A percentile compares a stretch with the other conserved stretches of the same genome.
Conservation (phyloP, 2,329 filamentous ascomycete genomes). For the Trichoderma gracile region DNA sequence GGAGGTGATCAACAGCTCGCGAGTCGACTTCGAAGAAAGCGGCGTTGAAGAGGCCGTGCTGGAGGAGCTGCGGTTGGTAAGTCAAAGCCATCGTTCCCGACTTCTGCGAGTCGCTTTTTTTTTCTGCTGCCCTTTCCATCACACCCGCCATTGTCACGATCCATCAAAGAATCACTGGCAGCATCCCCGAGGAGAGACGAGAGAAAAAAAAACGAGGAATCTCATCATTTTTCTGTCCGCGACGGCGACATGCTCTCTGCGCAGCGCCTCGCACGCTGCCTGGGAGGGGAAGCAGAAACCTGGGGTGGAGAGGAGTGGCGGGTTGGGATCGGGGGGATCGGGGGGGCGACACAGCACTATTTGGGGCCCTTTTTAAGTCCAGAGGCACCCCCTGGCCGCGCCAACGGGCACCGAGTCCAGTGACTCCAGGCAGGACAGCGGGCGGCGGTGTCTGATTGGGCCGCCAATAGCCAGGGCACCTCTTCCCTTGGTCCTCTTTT, state of each 20-base stretch:
- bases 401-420: conserved; percentile 6
- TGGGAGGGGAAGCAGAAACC: conserved; percentile 40
- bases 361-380: conserved; percentile 59
- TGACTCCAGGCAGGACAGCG: conserved; percentile 20
- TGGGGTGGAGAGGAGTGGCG: conserved; percentile 30
- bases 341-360: conserved; percentile 52
- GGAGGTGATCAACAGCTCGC: conserved; percentile 88
- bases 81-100: conserved; percentile 35
- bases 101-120: neutral
- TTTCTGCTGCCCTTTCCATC: neutral
- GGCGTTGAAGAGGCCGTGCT: conserved; percentile 86
- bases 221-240: neutral
- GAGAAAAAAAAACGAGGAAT: neutral
- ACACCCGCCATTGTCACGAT: neutral
- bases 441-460: conserved; percentile 25
- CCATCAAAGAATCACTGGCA: neutral
- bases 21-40: conserved; percentile 94
- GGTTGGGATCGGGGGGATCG: conserved; percentile 33
- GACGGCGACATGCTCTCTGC: conserved; percentile 25
- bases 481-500: neutral
- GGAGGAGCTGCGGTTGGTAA: conserved; percentile 83
- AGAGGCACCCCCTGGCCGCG: conserved; percentile 32
- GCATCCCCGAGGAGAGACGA: neutral
- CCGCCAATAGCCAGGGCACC: conserved; percentile 11
- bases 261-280: conserved; percentile 25